These are phyloP conservation scores for Bretziella fagacearum DNA, from an alignment of 2,329 filamentous ascomycete species.

Conservation along the genomic window DNA sequence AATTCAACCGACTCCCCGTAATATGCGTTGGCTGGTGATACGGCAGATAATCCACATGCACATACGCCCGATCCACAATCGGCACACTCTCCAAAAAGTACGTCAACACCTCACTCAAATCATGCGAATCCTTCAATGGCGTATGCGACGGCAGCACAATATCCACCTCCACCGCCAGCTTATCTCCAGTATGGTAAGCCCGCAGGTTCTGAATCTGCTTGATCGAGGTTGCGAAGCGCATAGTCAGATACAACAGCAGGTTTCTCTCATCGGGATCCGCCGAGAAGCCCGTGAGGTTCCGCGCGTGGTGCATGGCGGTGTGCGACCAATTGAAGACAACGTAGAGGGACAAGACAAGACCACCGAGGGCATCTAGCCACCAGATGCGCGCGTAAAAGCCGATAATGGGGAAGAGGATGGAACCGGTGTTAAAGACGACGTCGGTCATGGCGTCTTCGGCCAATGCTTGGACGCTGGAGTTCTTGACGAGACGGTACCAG, in stretches of 20 bases:
- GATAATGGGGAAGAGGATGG: slow-evolving; percentile 68
- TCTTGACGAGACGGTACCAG: slow-evolving; percentile 74
- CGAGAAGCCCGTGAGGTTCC: slow-evolving; percentile 63
- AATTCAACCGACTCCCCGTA: slow-evolving; percentile 16
- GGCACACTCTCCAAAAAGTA: slow-evolving; percentile 76
- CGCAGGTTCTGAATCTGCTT: slow-evolving; percentile 70
- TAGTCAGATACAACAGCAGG: slow-evolving; percentile 73
- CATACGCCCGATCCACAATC: slow-evolving; percentile 56
- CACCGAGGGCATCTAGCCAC: slow-evolving; percentile 72
- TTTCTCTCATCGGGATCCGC: slow-evolving; percentile 70
- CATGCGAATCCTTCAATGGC: slow-evolving; percentile 62
- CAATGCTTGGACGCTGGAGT: slow-evolving; percentile 70
- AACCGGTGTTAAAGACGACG: slow-evolving; percentile 80
- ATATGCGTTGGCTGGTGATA: slow-evolving; percentile 47
- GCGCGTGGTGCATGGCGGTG: slow-evolving; percentile 60
- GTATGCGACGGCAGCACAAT: slow-evolving; percentile 66
- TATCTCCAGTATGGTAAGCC: slow-evolving; percentile 73
- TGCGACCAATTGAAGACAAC: slow-evolving; percentile 67
- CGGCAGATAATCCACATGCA: slow-evolving; percentile 47
- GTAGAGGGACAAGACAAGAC: slow-evolving; percentile 57
- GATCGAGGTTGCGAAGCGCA: slow-evolving; percentile 83
- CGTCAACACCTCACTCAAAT: slow-evolving; percentile 59
- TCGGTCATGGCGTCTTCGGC: slow-evolving; percentile 46
- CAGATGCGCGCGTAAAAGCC: slow-evolving; percentile 62
- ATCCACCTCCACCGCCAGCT: slow-evolving; percentile 67